Conservation (phyloP, 2,329 filamentous ascomycete species). For the Kalmusia sp. region DNA sequence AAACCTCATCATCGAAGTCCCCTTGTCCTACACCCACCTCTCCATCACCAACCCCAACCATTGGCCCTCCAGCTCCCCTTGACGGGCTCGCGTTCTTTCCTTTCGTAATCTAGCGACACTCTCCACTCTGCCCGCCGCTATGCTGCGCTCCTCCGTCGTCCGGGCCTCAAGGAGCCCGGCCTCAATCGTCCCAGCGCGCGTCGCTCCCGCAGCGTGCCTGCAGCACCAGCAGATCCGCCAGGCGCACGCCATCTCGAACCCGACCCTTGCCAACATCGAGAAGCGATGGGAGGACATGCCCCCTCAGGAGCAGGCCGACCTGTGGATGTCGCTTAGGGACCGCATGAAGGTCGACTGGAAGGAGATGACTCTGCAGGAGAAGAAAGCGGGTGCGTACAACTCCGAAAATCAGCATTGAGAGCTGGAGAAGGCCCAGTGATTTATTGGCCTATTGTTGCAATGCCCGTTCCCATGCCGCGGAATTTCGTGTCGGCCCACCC, state of each 20-base stretch:
- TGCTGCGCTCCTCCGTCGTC: slow-evolving; percentile 50
- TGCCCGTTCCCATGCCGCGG: slow-evolving; percentile 27
- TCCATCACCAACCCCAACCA: slow-evolving; percentile 42
- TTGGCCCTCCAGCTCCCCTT: slow-evolving; percentile 45
- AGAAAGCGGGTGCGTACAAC: slow-evolving; percentile 90
- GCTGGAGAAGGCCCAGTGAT: slow-evolving; percentile 33
- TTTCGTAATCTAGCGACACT: slow-evolving; percentile 40
- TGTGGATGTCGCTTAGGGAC: slow-evolving; percentile 98
- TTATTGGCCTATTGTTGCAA: slow-evolving; percentile 31
- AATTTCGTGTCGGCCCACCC: slow-evolving; percentile 13
- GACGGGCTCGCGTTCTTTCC: slow-evolving; percentile 41
- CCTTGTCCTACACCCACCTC: slow-evolving; percentile 32
- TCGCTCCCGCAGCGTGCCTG: slow-evolving; percentile 46
- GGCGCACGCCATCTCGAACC: slow-evolving; percentile 95
- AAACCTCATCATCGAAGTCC: slow-evolving; percentile 8
- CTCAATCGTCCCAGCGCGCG: slow-evolving; percentile 40
- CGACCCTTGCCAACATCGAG: slow-evolving; percentile 96
- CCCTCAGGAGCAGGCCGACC: slow-evolving; percentile 97
- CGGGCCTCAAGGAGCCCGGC: slow-evolving; percentile 47
- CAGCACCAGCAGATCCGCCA: slow-evolving; percentile 63
- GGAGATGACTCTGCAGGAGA: slow-evolving; percentile 93
- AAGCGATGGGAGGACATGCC: slow-evolving; percentile 99
- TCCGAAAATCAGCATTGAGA: slow-evolving; percentile 18
- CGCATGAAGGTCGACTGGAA: slow-evolving; percentile 99
- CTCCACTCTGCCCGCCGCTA: slow-evolving; percentile 45